Evolutionary conservation across 352 stramenopile species (phyloP).

Genomic region (Aphanomyces euteiches): DNA sequence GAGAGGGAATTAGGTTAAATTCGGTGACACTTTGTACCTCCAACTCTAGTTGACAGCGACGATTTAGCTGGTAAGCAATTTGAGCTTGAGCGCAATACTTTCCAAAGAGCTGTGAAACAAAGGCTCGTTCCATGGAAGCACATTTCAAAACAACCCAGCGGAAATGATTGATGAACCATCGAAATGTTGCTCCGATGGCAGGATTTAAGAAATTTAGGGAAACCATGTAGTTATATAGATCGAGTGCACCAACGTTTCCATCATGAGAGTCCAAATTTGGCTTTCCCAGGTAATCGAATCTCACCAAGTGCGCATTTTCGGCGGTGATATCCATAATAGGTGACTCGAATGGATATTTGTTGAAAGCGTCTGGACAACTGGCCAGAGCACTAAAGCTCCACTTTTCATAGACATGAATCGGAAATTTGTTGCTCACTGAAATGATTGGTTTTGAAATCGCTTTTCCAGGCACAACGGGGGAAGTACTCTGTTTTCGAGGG

Average conservation of each 20-base stretch:
- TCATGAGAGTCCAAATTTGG: not conserved
- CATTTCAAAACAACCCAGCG: slow-evolving; percentile 73
- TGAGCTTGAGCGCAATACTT: slow-evolving; percentile 61
- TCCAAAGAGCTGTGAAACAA: slow-evolving; percentile 45
- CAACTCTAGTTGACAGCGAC: slow-evolving; percentile 54
- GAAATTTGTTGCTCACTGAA: not conserved
- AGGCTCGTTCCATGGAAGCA: slow-evolving; percentile 49
- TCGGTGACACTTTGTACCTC: slow-evolving; percentile 32
- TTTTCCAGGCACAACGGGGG: not conserved
- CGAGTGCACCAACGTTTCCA: not conserved
- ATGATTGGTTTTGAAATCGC: not conserved
- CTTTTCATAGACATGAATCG: not conserved
- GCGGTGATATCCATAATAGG: not conserved
- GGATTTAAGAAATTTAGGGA: slow-evolving; percentile 13
- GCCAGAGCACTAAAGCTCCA: not conserved
- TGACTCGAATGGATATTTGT: slow-evolving; percentile 3
- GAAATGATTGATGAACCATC: slow-evolving; percentile 73
- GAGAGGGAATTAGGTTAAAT: not conserved
- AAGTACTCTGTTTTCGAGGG: too few species aligned
- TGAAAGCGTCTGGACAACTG: not conserved
- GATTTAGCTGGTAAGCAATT: slow-evolving; percentile 50
- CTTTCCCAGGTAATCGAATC: slow-evolving; percentile 5
- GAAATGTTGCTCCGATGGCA: slow-evolving; percentile 38
- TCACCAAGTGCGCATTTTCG: slow-evolving; percentile 6
- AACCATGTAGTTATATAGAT: slow-evolving; percentile 25